Evolutionary conservation across 2,329 filamentous ascomycete species (phyloP).

Genomic region (Parastagonospora avenae): DNA sequence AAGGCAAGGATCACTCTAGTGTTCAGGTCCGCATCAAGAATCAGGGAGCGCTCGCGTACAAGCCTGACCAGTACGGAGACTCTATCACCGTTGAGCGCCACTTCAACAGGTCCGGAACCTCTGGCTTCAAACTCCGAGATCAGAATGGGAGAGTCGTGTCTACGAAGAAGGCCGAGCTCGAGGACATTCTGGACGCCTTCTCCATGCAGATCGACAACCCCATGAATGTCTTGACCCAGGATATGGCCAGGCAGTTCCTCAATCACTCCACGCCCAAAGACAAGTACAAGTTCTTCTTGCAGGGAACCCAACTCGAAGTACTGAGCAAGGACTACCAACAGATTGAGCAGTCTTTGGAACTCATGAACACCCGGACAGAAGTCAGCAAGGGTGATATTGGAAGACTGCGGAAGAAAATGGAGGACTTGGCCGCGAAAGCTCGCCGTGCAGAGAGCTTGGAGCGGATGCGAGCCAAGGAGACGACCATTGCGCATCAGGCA

Average conservation of each 20-base stretch:
- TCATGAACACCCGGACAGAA: conserved; percentile 67
- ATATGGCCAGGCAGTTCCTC: conserved; percentile 91
- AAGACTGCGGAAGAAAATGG: conserved; percentile 60
- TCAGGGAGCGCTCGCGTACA: conserved; percentile 80
- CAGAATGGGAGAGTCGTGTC: conserved; percentile 73
- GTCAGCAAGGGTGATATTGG: conserved; percentile 68
- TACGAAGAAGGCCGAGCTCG: conserved; percentile 82
- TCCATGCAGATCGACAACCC: conserved; percentile 95
- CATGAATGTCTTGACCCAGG: conserved; percentile 92
- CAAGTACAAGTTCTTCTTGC: conserved; percentile 97
- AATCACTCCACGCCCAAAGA: conserved; percentile 79
- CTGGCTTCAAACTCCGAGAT: conserved; percentile 86
- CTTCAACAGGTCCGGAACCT: conserved; percentile 75
- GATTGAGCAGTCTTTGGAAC: conserved; percentile 78
- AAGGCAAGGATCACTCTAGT: conserved; percentile 73
- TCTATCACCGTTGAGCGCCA: conserved; percentile 90
- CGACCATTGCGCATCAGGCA: conserved; percentile 67
- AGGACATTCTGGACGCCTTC: conserved; percentile 92
- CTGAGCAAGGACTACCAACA: conserved; percentile 89
- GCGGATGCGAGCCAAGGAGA: conserved; percentile 65
- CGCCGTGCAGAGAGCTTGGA: conserved; percentile 70
- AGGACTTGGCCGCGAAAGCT: conserved; percentile 68
- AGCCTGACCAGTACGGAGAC: conserved; percentile 79
- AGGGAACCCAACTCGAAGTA: conserved; percentile 90
- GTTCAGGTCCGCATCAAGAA: conserved; percentile 91